phyloP scores from a whole-genome alignment of 2,329 filamentous ascomycete genomes.

The Pyrenophora tritici-repentis region DNA sequence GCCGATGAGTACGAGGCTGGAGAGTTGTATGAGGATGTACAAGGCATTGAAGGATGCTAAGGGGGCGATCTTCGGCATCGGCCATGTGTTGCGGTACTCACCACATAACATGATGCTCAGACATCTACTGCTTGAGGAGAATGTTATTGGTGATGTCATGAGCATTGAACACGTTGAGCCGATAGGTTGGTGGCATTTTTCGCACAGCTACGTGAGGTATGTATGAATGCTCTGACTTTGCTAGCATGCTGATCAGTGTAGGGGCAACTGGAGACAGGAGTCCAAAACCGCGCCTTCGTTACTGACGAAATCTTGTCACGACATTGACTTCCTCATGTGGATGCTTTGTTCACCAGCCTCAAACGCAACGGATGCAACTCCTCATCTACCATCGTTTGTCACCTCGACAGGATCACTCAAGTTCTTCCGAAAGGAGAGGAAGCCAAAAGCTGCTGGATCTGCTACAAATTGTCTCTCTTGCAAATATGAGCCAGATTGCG shows the following conservation, averaged over 20 bases:
- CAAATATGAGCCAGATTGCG: conserved; percentile 73
- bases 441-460: conserved; percentile 72
- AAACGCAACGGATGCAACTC: conserved; percentile 47
- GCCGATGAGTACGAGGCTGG: conserved; percentile 78
- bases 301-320: conserved; percentile 94
- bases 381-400: conserved; percentile 77
- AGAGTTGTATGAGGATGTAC: conserved; percentile 79
- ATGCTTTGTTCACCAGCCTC: conserved; percentile 74
- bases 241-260: conserved; percentile 25
- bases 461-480: conserved; percentile 91
- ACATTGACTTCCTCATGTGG: conserved; percentile 93
- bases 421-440: conserved; percentile 75
- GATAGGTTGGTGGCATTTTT: conserved; percentile 94
- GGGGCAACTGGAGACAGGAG: conserved; percentile 90
- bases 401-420: conserved; percentile 76
- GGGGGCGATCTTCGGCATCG: conserved; percentile 76
- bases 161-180: conserved; percentile 92
- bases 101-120: conserved; percentile 88
- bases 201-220: conserved; percentile 62
- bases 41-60: conserved; percentile 52
- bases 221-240: conserved; percentile 1
- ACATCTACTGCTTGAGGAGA: conserved; percentile 74
- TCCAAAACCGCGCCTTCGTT: conserved; percentile 78
- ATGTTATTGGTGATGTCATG: conserved; percentile 79
- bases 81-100: conserved; percentile 91